phyloP scores from a whole-genome alignment of 306 rosid genomes.

The Cucumis hystrix region DNA sequence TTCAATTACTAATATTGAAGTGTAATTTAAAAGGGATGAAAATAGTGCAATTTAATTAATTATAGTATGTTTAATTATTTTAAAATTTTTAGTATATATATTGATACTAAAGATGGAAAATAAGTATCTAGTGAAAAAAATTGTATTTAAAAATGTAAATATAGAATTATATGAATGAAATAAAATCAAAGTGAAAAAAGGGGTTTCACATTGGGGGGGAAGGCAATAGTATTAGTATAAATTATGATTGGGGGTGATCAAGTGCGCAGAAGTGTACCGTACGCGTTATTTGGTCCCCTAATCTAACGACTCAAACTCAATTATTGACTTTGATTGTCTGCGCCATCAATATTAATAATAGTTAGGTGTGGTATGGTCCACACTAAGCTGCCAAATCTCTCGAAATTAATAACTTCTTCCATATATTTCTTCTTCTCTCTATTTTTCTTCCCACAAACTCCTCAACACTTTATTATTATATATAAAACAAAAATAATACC shows the following conservation, averaged over 20 bases:
- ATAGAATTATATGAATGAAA: too few species aligned
- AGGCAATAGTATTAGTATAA: too few species aligned
- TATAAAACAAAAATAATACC: too few species aligned
- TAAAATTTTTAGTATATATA: too few species aligned
- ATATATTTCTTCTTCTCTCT: not conserved
- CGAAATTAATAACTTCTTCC: not conserved
- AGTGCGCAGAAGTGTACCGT: not conserved
- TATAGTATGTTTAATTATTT: too few species aligned
- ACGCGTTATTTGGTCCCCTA: not conserved
- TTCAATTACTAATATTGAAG: too few species aligned
- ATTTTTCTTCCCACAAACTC: not conserved
- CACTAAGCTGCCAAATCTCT: not conserved
- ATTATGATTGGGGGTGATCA: not conserved
- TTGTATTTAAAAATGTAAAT: too few species aligned
- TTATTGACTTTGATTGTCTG: not conserved
- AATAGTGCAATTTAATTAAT: too few species aligned
- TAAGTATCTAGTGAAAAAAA: too few species aligned
- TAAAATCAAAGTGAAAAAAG: too few species aligned
- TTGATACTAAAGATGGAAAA: too few species aligned
- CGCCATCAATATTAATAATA: not conserved
- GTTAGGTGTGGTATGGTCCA: not conserved
- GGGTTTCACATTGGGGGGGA: not conserved
- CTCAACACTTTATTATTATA: not conserved
- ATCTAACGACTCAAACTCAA: slow-evolving; percentile 1
- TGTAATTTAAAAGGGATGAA: too few species aligned